phyloP scores from a whole-genome alignment of 768 basidiomycete species.

The Agaricus blazei region DNA sequence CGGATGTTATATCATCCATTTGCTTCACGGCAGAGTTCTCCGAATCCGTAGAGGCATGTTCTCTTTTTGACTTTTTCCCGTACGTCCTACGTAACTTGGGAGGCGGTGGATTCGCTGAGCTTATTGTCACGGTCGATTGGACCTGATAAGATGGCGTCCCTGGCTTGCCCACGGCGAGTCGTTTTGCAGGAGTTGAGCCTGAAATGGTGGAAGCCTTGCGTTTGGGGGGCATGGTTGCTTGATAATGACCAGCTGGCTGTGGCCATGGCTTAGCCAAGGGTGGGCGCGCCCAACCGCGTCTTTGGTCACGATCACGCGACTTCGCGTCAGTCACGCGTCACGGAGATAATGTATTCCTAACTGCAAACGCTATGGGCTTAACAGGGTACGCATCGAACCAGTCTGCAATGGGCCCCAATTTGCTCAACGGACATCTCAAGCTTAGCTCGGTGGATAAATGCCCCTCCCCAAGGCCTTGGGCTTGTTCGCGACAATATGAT shows the following conservation, averaged over 20 bases:
- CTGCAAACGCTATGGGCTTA: conserved; percentile 43
- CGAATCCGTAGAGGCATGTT: neutral
- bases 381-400: conserved; percentile 42
- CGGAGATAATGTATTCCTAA: neutral
- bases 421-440: conserved; percentile 28
- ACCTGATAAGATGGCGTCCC: conserved; percentile 24
- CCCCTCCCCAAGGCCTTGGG: conserved; percentile 67
- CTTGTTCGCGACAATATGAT: conserved; percentile 65
- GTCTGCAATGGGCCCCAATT: neutral
- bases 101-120: neutral
- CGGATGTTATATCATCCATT: neutral
- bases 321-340: neutral
- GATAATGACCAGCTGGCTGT: neutral
- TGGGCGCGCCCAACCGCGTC: neutral
- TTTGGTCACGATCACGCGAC: conserved; percentile 8
- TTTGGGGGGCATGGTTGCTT: conserved; percentile 33
- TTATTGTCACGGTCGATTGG: neutral
- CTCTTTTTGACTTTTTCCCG: neutral
- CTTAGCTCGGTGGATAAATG: conserved; percentile 78
- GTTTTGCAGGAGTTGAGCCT: too few species aligned
- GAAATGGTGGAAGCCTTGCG: conserved; percentile 30
- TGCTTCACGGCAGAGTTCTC: neutral
- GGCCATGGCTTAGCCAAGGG: neutral
- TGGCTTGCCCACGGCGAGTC: conserved; percentile 13
- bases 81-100: conserved; percentile 4